A percentile compares a stretch with the other conserved stretches of the same genome.
phyloP scores from a whole-genome alignment of 2,329 filamentous ascomycete species.

The Alternaria sp. region DNA sequence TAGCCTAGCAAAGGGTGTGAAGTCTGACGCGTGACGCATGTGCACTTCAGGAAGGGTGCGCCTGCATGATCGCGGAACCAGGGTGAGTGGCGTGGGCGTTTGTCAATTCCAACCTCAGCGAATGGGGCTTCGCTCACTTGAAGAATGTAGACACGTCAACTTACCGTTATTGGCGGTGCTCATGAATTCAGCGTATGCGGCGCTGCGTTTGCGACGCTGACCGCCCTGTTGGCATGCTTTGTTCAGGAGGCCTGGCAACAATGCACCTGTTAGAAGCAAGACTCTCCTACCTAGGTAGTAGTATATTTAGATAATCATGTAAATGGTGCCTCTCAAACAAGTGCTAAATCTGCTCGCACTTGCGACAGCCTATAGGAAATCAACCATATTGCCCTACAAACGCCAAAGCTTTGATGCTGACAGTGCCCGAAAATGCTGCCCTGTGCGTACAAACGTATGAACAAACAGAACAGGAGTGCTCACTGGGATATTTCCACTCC shows the following conservation, averaged over 20 bases:
- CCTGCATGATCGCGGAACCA: not conserved
- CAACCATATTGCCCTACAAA: slow-evolving; percentile 15
- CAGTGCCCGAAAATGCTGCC: slow-evolving; percentile 23
- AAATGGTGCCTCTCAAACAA: not conserved
- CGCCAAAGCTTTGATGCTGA: slow-evolving; percentile 30
- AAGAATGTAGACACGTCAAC: not conserved
- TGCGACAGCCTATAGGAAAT: not conserved
- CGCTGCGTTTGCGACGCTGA: not conserved
- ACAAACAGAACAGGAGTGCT: slow-evolving; percentile 25
- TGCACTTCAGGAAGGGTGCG: not conserved
- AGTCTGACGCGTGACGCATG: not conserved
- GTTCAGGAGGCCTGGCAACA: not conserved
- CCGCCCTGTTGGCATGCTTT: slow-evolving; percentile 6
- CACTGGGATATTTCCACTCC: slow-evolving; percentile 25
- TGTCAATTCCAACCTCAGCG: slow-evolving; percentile 2
- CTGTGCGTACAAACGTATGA: slow-evolving; percentile 32
- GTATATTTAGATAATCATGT: slow-evolving; percentile 3
- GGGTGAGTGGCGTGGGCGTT: not conserved
- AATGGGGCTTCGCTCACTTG: not conserved
- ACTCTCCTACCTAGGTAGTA: not conserved
- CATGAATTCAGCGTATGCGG: not conserved
- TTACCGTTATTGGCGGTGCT: not conserved
- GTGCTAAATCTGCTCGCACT: slow-evolving; percentile 3
- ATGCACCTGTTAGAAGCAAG: not conserved
- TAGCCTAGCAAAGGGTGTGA: not conserved